These are phyloP conservation scores for Diatrype stigma DNA, from an alignment of 2,329 filamentous ascomycete genomes.

Conservation along the genomic window DNA sequence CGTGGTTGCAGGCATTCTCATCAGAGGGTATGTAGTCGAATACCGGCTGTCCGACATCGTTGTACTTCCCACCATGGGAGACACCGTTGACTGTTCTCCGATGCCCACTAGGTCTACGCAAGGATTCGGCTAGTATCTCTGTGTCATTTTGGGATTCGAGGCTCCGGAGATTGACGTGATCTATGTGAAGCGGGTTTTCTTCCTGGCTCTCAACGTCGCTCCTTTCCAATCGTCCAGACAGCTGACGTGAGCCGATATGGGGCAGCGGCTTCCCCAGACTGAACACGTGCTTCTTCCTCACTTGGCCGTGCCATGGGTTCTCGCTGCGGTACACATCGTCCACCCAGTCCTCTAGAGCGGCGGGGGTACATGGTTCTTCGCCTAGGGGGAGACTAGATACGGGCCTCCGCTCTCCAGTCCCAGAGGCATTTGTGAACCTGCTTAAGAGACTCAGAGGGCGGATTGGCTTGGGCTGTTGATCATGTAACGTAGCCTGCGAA, in stretches of 20 bases:
- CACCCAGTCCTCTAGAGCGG: conserved; percentile 7
- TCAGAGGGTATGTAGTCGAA: conserved; percentile 6
- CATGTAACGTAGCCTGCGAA: neutral
- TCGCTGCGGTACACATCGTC: conserved; percentile 17
- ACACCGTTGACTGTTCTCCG: conserved; percentile 4
- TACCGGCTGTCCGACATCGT: conserved; percentile 11
- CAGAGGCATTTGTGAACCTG: neutral
- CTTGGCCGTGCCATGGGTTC: conserved; percentile 21
- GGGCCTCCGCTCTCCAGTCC: neutral
- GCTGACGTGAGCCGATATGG: conserved; percentile 12
- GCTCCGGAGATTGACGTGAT: neutral
- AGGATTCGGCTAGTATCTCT: neutral
- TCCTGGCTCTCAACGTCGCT: conserved; percentile 1
- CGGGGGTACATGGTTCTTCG: neutral
- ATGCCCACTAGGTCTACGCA: neutral
- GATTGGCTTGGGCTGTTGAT: neutral
- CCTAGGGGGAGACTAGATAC: neutral
- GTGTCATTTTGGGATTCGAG: neutral
- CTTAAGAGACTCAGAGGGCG: neutral
- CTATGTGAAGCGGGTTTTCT: neutral
- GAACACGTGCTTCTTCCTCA: conserved; percentile 15
- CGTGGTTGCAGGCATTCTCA: neutral
- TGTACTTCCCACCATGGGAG: conserved; percentile 3
- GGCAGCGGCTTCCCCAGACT: conserved; percentile 22
- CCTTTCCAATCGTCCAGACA: conserved; percentile 2